Percentiles rank a stretch among this genome's conserved stretches.
phyloP scores from a whole-genome alignment of 2,329 filamentous ascomycete species.

The Beauveria australis region DNA sequence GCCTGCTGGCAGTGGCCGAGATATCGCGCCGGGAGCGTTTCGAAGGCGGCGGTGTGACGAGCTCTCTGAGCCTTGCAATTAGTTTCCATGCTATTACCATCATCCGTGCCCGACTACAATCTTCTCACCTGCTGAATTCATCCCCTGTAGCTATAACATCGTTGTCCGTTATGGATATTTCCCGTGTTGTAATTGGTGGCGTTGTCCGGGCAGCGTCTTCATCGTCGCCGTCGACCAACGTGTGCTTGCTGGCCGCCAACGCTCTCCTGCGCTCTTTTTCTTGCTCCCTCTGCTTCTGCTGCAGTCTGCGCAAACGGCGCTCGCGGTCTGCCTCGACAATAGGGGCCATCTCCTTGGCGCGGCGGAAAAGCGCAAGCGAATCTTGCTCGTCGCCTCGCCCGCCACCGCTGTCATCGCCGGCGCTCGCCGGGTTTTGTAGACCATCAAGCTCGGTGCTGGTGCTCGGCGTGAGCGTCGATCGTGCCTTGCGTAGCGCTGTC shows the following conservation, averaged over 20 bases:
- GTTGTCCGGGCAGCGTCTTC: not conserved
- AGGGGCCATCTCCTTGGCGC: conserved; percentile 41
- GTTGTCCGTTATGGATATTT: not conserved
- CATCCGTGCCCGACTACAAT: not conserved
- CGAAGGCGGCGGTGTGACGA: conserved; percentile 30
- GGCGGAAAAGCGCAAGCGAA: conserved; percentile 40
- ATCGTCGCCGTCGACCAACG: not conserved
- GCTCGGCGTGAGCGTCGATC: conserved; percentile 15
- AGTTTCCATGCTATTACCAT: not conserved
- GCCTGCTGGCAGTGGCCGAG: conserved; percentile 16
- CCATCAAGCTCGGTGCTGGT: conserved; percentile 11
- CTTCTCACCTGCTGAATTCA: not conserved
- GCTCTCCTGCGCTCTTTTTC: conserved; percentile 8
- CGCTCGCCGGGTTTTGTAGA: conserved; percentile 1
- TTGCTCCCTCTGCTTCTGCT: conserved; percentile 15
- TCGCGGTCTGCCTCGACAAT: conserved; percentile 33
- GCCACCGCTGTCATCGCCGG: not conserved
- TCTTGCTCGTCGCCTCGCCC: conserved; percentile 19
- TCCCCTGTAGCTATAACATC: not conserved
- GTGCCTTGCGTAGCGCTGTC: conserved; percentile 31
- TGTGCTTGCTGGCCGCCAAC: not conserved
- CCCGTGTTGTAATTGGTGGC: conserved; percentile 16
- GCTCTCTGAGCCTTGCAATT: conserved; percentile 18
- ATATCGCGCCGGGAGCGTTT: conserved; percentile 24
- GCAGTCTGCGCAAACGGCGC: conserved; percentile 21